Evolutionary conservation across 768 basidiomycete species (phyloP), one percentile per base, ranked within the genome.

Genomic region (Termitomyces sp.): DNA sequence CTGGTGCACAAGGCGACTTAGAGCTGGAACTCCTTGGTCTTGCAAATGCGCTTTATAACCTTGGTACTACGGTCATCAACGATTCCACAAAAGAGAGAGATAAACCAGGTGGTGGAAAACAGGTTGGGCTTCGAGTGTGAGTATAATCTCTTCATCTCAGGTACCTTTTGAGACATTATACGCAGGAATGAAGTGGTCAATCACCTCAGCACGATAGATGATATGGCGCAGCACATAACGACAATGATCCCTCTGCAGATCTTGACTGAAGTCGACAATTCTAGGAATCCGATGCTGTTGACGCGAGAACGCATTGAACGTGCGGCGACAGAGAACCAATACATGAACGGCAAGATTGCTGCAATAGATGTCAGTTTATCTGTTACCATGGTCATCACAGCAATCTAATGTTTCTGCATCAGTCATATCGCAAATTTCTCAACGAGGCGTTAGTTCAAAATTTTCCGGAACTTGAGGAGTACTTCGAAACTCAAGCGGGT

Each of bases 241-340:
- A 85, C 82, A 0, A 86, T 81, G 80, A 78, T 92, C 17, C 90
- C 90, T 0, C 74, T 87, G 70, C 87, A 91, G 68, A 80, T 91
- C 28, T 72, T 89, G 31, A 77, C 79, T 26, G 91, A 93, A 60
- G 87, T 93, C 56, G 91, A 94, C 74, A 86, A 83, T 61, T 76
- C 84, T 3, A 80, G 83, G 45, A 92, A 93, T 66, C 91, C 91
- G 4, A 85, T 89, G 84, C 84, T 85, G 65, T 75, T 91, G 51
- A 91, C 91, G 17, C 82, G 83, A 60, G 90, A 92, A 56, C 78
- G 88, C 50, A 70, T 94, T 14, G 91, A 94, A 71, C 79, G 90
- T 53, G 83, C 89, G 0, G 89, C 91, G 31, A 88, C 89, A 2
- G 92, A 94, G 72, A 94, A 94, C 66, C 91, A 92, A 65, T 93